Evolutionary conservation across 2,329 filamentous ascomycete genomes (phyloP).

Genomic region (Dendrostoma leiphaemia): DNA sequence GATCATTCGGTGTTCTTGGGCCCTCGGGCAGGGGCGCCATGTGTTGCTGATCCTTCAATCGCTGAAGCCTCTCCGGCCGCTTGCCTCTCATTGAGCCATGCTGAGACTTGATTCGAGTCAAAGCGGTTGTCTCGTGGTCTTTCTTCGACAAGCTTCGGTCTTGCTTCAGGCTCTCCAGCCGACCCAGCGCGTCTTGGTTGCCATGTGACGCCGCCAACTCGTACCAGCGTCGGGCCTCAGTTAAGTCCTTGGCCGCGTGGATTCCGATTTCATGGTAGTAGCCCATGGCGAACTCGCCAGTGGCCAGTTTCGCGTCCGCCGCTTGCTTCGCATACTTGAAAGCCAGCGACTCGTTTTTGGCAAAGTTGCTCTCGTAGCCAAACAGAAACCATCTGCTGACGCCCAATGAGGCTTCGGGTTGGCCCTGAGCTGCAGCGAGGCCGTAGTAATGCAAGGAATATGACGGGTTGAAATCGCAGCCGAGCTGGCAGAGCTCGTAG

Average conservation of each 20-base stretch:
- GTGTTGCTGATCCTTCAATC: slow-evolving; percentile 29
- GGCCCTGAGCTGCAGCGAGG: slow-evolving; percentile 85
- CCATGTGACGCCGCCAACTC: slow-evolving; percentile 83
- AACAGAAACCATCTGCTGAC: slow-evolving; percentile 99
- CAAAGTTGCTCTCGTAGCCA: slow-evolving; percentile 86
- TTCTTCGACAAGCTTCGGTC: slow-evolving; percentile 82
- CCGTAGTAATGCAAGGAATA: slow-evolving; percentile 95
- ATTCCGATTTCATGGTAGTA: slow-evolving; percentile 99
- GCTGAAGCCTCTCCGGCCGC: slow-evolving; percentile 55
- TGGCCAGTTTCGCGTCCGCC: slow-evolving; percentile 76
- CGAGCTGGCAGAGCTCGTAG: slow-evolving; percentile 90
- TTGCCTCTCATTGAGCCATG: slow-evolving; percentile 67
- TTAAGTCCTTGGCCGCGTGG: slow-evolving; percentile 77
- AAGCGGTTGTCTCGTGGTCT: slow-evolving; percentile 89
- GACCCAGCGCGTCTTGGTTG: slow-evolving; percentile 80
- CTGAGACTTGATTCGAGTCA: slow-evolving; percentile 81
- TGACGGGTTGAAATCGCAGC: slow-evolving; percentile 91
- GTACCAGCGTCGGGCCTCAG: slow-evolving; percentile 87
- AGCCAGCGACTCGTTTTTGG: slow-evolving; percentile 92
- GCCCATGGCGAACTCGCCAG: slow-evolving; percentile 92
- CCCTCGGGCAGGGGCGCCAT: slow-evolving; percentile 18
- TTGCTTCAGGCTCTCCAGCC: slow-evolving; percentile 80
- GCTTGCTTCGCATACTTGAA: slow-evolving; percentile 89
- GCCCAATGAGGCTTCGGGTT: slow-evolving; percentile 89
- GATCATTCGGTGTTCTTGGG: slow-evolving; percentile 15